Evolutionary conservation across 1,139 yeast genomes (phyloP).

Genomic region (Suhomyces anneliseae): DNA sequence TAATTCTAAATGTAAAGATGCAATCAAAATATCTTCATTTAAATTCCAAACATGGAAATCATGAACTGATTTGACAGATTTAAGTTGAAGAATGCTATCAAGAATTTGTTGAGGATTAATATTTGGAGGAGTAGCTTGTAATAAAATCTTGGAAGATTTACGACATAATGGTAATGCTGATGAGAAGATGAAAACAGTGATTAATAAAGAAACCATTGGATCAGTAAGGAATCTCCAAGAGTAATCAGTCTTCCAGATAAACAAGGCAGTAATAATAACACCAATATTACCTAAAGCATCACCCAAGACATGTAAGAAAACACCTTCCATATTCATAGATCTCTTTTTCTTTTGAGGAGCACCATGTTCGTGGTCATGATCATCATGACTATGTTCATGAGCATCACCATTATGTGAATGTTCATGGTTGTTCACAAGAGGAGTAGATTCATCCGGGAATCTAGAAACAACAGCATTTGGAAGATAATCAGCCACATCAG

Average conservation of each 20-base stretch:
- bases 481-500: constrained; percentile 34
- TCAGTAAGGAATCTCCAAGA: constrained; percentile 87
- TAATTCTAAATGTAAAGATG: constrained; percentile 84
- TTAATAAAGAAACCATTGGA: constrained; percentile 80
- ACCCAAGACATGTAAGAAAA: constrained; percentile 89
- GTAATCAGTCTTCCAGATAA: constrained; percentile 91
- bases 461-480: constrained; percentile 42
- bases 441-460: constrained; percentile 14
- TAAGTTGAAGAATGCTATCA: constrained; percentile 61
- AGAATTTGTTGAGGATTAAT: constrained; percentile 76
- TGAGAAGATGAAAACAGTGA: constrained; percentile 84
- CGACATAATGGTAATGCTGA: constrained; percentile 90
- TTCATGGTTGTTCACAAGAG: constrained; percentile 5
- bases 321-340: constrained; percentile 96
- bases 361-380: background rate
- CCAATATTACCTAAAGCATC: constrained; percentile 97
- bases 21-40: constrained; percentile 83
- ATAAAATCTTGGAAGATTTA: constrained; percentile 79
- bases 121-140: constrained; percentile 89
- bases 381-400: constrained; percentile 13
- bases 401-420: constrained; percentile 13
- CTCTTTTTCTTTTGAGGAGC: constrained; percentile 32
- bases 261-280: constrained; percentile 83
- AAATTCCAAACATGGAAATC: constrained; percentile 97
- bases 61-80: constrained; percentile 81